Conservation (phyloP, 208 protist species). For the Trypanosoma theileri region DNA sequence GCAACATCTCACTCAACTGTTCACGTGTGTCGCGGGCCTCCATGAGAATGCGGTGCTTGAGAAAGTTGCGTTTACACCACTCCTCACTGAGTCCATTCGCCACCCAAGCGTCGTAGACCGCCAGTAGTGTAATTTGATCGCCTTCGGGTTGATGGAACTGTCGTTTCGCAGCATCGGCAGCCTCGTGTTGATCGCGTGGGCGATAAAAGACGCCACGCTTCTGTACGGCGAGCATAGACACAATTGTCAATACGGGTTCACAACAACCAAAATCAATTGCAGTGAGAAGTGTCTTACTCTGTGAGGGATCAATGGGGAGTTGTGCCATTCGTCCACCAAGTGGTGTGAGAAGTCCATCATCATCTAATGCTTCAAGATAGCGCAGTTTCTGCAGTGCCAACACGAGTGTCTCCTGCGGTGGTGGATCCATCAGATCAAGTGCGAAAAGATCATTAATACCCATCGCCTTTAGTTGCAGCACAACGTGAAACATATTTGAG, state of each 20-base stretch:
- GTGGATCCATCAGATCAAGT: slow-evolving; percentile 98
- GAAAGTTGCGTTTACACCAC: slow-evolving; percentile 98
- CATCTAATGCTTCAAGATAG: slow-evolving; percentile 97
- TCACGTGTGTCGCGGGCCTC: slow-evolving; percentile 96
- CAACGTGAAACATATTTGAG: slow-evolving; percentile 97
- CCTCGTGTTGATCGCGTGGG: slow-evolving; percentile 86
- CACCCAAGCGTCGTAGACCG: slow-evolving; percentile 94
- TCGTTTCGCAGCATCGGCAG: slow-evolving; percentile 95
- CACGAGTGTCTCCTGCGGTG: slow-evolving; percentile 93
- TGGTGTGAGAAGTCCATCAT: slow-evolving; percentile 97
- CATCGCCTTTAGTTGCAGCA: slow-evolving; percentile 98
- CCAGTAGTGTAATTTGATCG: slow-evolving; percentile 97
- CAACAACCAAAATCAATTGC: slow-evolving; percentile 96
- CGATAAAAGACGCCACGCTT: slow-evolving; percentile 91
- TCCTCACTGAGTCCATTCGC: slow-evolving; percentile 90
- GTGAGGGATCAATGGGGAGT: slow-evolving; percentile 98
- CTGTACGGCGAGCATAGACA: slow-evolving; percentile 97
- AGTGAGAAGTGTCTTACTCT: slow-evolving; percentile 98
- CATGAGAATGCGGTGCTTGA: slow-evolving; percentile 95
- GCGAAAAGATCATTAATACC: slow-evolving; percentile 96
- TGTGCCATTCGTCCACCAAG: slow-evolving; percentile 98
- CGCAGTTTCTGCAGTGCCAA: slow-evolving; percentile 96
- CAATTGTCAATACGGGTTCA: slow-evolving; percentile 97
- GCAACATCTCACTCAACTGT: slow-evolving; percentile 96
- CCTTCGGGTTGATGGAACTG: slow-evolving; percentile 96